Evolutionary conservation across 345 rosid species (phyloP).

Genomic region (Ceriops zippeliana): DNA sequence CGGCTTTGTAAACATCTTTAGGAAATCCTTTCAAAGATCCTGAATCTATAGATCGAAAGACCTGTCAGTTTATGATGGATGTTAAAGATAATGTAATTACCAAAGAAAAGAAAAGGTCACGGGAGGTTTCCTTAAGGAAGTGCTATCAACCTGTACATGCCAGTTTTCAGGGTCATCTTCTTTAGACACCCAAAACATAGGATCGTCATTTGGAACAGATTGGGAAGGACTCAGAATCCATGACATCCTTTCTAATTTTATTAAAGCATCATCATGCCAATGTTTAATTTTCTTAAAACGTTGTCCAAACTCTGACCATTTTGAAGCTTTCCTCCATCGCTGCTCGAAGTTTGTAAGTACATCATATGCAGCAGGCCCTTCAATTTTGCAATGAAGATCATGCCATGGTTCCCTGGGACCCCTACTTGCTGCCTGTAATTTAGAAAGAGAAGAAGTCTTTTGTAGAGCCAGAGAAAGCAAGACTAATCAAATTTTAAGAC

Average conservation of each 20-base stretch:
- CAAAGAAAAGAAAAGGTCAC: background rate
- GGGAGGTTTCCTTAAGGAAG: slow-evolving; percentile 2
- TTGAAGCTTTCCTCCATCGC: slow-evolving; percentile 86
- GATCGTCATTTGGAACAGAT: slow-evolving; percentile 37
- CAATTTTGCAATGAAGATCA: slow-evolving; percentile 81
- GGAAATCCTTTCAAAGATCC: slow-evolving; percentile 93
- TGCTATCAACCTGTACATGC: slow-evolving; percentile 65
- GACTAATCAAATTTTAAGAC: background rate
- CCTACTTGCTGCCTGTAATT: slow-evolving; percentile 50
- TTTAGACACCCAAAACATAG: slow-evolving; percentile 46
- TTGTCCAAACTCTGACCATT: slow-evolving; percentile 59
- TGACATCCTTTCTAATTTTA: slow-evolving; percentile 78
- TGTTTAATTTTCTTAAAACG: slow-evolving; percentile 55
- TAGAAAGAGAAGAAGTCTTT: background rate
- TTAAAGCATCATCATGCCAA: slow-evolving; percentile 80
- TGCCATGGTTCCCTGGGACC: slow-evolving; percentile 93
- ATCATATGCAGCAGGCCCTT: slow-evolving; percentile 96
- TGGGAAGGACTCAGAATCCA: slow-evolving; percentile 75
- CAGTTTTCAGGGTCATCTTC: slow-evolving; percentile 64
- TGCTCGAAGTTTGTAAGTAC: slow-evolving; percentile 83
- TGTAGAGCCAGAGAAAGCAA: background rate
- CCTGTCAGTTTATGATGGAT: slow-evolving; percentile 32
- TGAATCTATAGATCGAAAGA: slow-evolving; percentile 80
- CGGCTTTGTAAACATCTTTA: slow-evolving; percentile 51
- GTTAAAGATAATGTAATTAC: background rate